Conservation (phyloP, 192 early-diverging fungal genomes). For the Podila horticola region DNA sequence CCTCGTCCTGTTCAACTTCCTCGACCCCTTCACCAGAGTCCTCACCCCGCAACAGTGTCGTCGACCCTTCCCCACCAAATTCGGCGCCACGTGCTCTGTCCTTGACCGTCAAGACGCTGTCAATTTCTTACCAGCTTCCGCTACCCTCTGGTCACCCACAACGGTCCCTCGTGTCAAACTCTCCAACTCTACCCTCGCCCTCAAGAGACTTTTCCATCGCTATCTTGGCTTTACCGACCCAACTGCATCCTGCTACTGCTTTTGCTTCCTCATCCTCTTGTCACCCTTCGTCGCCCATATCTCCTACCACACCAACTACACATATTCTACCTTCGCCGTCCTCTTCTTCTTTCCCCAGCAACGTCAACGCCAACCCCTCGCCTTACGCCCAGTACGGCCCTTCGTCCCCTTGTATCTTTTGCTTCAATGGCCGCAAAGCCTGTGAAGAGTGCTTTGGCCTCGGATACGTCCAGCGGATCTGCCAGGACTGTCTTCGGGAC, state of each 20-base stretch:
- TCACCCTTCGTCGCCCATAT: not conserved
- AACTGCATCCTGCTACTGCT: not conserved
- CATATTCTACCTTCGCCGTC: not conserved
- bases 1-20: not conserved
- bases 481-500: conserved; percentile 30
- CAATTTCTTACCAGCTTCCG: conserved; percentile 31
- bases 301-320: not conserved
- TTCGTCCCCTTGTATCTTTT: conserved; percentile 25
- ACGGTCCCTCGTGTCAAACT: conserved; percentile 1
- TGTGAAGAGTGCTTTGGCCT: conserved; percentile 37
- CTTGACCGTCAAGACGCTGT: conserved; percentile 9
- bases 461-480: conserved; percentile 36
- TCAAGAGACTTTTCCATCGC: conserved; percentile 6
- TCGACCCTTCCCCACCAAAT: not conserved
- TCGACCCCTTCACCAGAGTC: not conserved
- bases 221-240: not conserved
- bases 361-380: not conserved
- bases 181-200: not conserved
- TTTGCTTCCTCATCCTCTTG: not conserved
- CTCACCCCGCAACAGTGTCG: not conserved
- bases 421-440: conserved; percentile 21
- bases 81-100: not conserved
- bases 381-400: not conserved
- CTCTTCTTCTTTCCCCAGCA: not conserved
- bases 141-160: conserved; percentile 16